These are phyloP conservation scores for Podaxis sp. DNA, from an alignment of 768 basidiomycete genomes.

Conservation along the genomic window DNA sequence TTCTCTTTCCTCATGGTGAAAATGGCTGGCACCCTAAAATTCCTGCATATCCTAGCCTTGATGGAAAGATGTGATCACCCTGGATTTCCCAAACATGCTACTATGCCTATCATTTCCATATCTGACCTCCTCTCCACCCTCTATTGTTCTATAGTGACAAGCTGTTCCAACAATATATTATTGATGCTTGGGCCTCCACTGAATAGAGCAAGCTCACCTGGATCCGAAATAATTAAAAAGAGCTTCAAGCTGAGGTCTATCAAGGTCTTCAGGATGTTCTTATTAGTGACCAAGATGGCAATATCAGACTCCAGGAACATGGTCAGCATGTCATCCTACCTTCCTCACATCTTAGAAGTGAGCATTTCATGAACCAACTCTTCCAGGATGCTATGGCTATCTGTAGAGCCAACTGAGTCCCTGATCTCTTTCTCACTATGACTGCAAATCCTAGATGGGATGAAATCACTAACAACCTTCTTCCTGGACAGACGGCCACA, in stretches of 20 bases:
- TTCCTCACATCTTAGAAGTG: conserved; percentile 28
- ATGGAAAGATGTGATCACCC: conserved; percentile 29
- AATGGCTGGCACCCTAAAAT: conserved; percentile 48
- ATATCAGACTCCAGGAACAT: conserved; percentile 22
- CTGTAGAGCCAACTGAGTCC: conserved; percentile 29
- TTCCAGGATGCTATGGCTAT: conserved; percentile 47
- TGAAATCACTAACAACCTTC: conserved; percentile 38
- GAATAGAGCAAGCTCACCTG: conserved; percentile 41
- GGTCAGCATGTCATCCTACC: conserved; percentile 36
- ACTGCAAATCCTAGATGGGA: conserved; percentile 48
- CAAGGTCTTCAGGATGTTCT: conserved; percentile 11
- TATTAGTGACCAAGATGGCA: conserved; percentile 22
- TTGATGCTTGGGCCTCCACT: conserved; percentile 44
- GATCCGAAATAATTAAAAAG: conserved; percentile 33
- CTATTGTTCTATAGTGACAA: conserved; percentile 34
- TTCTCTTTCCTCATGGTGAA: conserved; percentile 43
- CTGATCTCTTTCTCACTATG: conserved; percentile 49
- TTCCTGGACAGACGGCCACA: conserved; percentile 36
- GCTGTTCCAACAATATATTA: conserved; percentile 45
- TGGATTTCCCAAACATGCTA: conserved; percentile 22
- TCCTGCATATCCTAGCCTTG: conserved; percentile 17
- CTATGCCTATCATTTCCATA: conserved; percentile 6
- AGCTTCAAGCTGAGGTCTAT: conserved; percentile 35
- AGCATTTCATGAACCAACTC: conserved; percentile 38
- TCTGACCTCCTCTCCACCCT: conserved; percentile 15